These are phyloP conservation scores for Colletotrichum karsti DNA, from an alignment of 2,329 filamentous ascomycete species.

Conservation along the genomic window DNA sequence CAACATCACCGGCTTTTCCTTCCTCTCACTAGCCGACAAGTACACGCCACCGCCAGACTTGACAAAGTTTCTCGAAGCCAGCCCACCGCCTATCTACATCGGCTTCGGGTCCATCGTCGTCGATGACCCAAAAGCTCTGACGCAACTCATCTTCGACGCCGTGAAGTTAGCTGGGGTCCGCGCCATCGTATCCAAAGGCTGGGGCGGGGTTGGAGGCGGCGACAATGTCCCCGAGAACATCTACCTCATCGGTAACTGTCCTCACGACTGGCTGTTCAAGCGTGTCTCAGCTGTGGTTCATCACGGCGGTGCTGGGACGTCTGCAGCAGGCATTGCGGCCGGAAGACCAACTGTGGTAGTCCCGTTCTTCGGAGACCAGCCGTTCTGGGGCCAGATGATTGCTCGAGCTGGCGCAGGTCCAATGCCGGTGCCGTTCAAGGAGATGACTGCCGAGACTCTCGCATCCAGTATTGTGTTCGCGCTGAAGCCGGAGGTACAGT, in stretches of 20 bases:
- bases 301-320: constrained; percentile 73
- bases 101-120: constrained; percentile 75
- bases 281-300: constrained; percentile 67
- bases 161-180: constrained; percentile 64
- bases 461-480: constrained; percentile 61
- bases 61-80: constrained; percentile 60
- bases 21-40: constrained; percentile 58
- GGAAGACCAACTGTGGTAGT: constrained; percentile 71
- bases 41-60: constrained; percentile 66
- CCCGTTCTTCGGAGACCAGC: constrained; percentile 74
- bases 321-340: constrained; percentile 68
- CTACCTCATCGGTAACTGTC: constrained; percentile 70
- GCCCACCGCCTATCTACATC: constrained; percentile 70
- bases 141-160: constrained; percentile 66
- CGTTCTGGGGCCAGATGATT: constrained; percentile 73
- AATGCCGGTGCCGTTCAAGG: constrained; percentile 63
- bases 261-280: constrained; percentile 73
- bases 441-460: constrained; percentile 64
- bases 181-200: constrained; percentile 70
- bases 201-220: constrained; percentile 68
- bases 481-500: constrained; percentile 56
- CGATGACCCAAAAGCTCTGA: constrained; percentile 66
- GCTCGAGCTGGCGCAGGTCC: constrained; percentile 69
- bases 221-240: constrained; percentile 57
- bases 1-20: constrained; percentile 69